Conservation (phyloP, 2,329 filamentous ascomycete genomes). For the Zalaria obscura region DNA sequence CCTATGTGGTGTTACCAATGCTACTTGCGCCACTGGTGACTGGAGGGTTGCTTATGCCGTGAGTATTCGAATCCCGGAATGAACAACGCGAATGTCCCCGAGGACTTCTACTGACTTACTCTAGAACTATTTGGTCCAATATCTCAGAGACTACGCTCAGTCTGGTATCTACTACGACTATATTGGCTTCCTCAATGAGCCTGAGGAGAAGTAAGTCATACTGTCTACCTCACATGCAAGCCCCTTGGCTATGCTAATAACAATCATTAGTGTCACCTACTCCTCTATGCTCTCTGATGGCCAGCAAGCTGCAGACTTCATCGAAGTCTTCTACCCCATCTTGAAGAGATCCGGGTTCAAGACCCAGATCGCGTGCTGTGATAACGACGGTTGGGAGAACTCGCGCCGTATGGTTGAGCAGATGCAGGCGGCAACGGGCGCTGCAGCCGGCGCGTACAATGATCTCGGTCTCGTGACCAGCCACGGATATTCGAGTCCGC, state of each 20-base stretch:
- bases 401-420: conserved; percentile 7
- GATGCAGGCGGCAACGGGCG: conserved; percentile 13
- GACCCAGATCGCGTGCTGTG: conserved; percentile 29
- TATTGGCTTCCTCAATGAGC: conserved; percentile 31
- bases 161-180: conserved; percentile 26
- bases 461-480: conserved; percentile 27
- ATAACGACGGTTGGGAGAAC: conserved; percentile 26
- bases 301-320: conserved; percentile 36
- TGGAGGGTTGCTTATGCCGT: conserved; percentile 35
- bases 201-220: conserved; percentile 13
- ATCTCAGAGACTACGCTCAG: conserved; percentile 28
- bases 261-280: conserved; percentile 18
- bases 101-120: not conserved
- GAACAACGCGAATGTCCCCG: not conserved
- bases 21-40: conserved; percentile 26
- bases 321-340: conserved; percentile 30
- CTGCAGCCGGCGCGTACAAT: conserved; percentile 21
- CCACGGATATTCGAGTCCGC: conserved; percentile 28
- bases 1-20: conserved; percentile 29
- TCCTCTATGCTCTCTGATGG: conserved; percentile 34
- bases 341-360: conserved; percentile 22
- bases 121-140: conserved; percentile 25
- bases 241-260: no score
- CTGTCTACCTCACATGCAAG: no score
- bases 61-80: conserved; percentile 9